Conservation (phyloP, 805 yeast species). For the Myxozyma vanderwaltii region DNA sequence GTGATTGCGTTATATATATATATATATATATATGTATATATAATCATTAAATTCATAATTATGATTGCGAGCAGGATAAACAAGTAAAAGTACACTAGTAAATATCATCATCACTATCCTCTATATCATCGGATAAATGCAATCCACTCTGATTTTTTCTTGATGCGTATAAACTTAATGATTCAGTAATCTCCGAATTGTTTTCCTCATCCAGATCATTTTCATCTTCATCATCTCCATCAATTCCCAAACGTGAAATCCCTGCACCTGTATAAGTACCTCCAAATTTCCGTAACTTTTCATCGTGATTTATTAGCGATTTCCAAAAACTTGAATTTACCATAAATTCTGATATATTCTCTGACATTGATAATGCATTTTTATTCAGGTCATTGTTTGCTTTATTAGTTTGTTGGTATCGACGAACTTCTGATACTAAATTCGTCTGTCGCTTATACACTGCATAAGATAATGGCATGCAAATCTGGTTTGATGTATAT, state of each 20-base stretch:
- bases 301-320: conserved; percentile 15
- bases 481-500: not conserved
- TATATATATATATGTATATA: too few relatives aligned
- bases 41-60: too few relatives aligned
- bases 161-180: too few relatives aligned
- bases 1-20: too few relatives aligned
- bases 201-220: not conserved
- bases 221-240: conserved; percentile 7
- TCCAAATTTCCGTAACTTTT: conserved; percentile 14
- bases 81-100: not conserved
- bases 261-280: conserved; percentile 23
- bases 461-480: conserved; percentile 14
- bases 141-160: not conserved
- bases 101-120: conserved; percentile 13
- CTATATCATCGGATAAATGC: conserved; percentile 35
- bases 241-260: not conserved
- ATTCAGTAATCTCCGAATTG: too few relatives aligned
- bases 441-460: conserved; percentile 12
- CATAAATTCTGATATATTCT: conserved; percentile 18
- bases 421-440: not conserved
- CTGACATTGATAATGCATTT: not conserved
- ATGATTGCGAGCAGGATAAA: not conserved
- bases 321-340: conserved; percentile 15
- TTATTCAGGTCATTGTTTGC: too few relatives aligned
- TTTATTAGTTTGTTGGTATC: not conserved